Evolutionary conservation across 1,284 basidiomycete species (phyloP), one percentile per base, ranked within the genome.

Genomic region (Stygiomarasmius scandens): DNA sequence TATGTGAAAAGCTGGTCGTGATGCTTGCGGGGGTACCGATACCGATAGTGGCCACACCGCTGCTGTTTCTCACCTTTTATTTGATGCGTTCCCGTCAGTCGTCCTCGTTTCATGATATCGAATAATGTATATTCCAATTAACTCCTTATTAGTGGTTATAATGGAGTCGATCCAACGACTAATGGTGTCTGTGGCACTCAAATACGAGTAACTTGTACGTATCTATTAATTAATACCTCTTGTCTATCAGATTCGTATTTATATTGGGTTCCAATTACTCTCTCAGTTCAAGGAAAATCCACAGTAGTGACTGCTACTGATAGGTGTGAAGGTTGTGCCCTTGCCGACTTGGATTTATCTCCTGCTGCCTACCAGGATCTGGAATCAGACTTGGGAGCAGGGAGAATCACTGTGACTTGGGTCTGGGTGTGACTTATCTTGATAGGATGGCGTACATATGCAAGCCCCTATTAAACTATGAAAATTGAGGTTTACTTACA

Each of bases 11-110:
- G 71, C 82, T 54, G 90, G 88, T 56, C 79, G 90, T 36, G 87
- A 86, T 54, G 82, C 90, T 10, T 92, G 90, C 67, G 90, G 89
- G 46, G 77, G 80, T 62, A 78, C 73, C 52, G 88, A 86, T 74
- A 72, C 34, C 0, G 79, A 84, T 65, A 56, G 32, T 2, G 75
- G 90, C n/a, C 64, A 68, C 66, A 89, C 92, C 55, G 83, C 71
- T 46, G 90, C 90, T 2, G 83, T 86, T 49, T 85, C 86, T 11
- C 61, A 81, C 2, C 24, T 66, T 0, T 69, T 90, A 4, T 92
- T 81, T 66, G 89, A 91, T 63, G 47, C 2, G 8, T 89, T 70
- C 75, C 86, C 86, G 85, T 89, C 65, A 62, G 87, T 77, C n/a
- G n/a, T n/a, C n/a, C 14, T 19, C n/a, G 51, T 48, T 14, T 36